Conservation (phyloP, 2,329 filamentous ascomycete genomes). For the Pseudogymnoascus sp. region DNA sequence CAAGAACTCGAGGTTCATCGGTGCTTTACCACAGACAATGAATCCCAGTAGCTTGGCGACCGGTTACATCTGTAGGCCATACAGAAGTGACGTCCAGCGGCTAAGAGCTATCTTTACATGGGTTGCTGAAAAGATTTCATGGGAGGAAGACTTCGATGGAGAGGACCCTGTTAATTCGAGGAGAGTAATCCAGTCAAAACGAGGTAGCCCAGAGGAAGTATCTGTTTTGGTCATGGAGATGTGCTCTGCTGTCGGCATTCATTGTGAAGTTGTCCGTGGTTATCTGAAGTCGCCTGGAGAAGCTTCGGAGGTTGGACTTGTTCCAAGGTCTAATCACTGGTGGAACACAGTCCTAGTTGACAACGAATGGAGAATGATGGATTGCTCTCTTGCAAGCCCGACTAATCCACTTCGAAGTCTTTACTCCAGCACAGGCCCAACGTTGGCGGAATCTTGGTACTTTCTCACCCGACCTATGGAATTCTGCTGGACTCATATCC, state of each 20-base stretch:
- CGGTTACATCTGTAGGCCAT: constrained; percentile 86
- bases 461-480: constrained; percentile 86
- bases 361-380: constrained; percentile 92
- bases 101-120: constrained; percentile 93
- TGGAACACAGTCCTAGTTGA: constrained; percentile 95
- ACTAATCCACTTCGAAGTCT: constrained; percentile 73
- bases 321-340: constrained; percentile 90
- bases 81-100: constrained; percentile 87
- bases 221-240: constrained; percentile 84
- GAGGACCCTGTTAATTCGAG: constrained; percentile 62
- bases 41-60: constrained; percentile 79
- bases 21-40: constrained; percentile 70
- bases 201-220: constrained; percentile 83
- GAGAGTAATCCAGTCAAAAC: constrained; percentile 73
- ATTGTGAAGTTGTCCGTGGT: constrained; percentile 78
- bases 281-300: constrained; percentile 90
- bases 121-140: constrained; percentile 88
- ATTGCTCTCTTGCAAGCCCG: constrained; percentile 84
- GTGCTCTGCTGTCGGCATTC: constrained; percentile 82
- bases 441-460: constrained; percentile 79
- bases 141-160: constrained; percentile 93
- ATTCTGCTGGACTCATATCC: constrained; percentile 92
- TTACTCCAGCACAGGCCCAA: constrained; percentile 66
- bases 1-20: constrained; percentile 89
- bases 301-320: constrained; percentile 66